phyloP scores from a whole-genome alignment of 2,329 filamentous ascomycete genomes.

The Capronia epimyces region DNA sequence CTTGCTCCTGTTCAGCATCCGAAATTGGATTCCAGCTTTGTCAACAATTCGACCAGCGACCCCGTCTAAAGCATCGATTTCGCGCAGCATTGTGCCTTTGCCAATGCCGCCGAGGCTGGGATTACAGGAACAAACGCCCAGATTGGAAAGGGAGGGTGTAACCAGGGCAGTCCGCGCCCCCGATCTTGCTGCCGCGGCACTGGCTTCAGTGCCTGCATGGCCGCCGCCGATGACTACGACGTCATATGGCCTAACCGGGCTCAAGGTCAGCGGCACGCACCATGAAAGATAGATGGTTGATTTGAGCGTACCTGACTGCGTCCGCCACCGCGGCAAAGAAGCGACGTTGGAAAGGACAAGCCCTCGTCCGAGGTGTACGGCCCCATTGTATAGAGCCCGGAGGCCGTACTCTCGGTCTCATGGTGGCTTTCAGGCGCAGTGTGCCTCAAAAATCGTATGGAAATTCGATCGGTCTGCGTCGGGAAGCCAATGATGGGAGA shows the following conservation, averaged over 20 bases:
- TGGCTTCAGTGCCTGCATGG: conserved; percentile 91
- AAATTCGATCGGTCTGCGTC: not conserved
- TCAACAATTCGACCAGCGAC: conserved; percentile 84
- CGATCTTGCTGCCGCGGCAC: conserved; percentile 78
- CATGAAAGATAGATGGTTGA: not conserved
- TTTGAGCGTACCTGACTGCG: conserved; percentile 13
- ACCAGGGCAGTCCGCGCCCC: conserved; percentile 85
- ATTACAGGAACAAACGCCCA: conserved; percentile 94
- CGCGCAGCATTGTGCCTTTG: conserved; percentile 91
- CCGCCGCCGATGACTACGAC: conserved; percentile 94
- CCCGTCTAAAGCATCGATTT: conserved; percentile 91
- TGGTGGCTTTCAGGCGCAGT: conserved; percentile 3
- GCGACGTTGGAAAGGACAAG: conserved; percentile 17
- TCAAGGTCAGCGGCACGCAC: conserved; percentile 3
- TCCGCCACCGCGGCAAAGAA: conserved; percentile 27
- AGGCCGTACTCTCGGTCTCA: conserved; percentile 13
- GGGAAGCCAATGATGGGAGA: not conserved
- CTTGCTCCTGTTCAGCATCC: conserved; percentile 79
- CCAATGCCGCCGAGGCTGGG: conserved; percentile 97
- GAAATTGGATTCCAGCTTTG: conserved; percentile 91
- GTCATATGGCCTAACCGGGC: conserved; percentile 62
- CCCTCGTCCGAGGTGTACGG: conserved; percentile 28
- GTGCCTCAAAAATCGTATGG: not conserved
- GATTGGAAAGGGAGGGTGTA: conserved; percentile 80
- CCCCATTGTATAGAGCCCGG: conserved; percentile 25